Evolutionary conservation across 208 protist species (phyloP).

Genomic region (Acanthamoeba lenticulata): DNA sequence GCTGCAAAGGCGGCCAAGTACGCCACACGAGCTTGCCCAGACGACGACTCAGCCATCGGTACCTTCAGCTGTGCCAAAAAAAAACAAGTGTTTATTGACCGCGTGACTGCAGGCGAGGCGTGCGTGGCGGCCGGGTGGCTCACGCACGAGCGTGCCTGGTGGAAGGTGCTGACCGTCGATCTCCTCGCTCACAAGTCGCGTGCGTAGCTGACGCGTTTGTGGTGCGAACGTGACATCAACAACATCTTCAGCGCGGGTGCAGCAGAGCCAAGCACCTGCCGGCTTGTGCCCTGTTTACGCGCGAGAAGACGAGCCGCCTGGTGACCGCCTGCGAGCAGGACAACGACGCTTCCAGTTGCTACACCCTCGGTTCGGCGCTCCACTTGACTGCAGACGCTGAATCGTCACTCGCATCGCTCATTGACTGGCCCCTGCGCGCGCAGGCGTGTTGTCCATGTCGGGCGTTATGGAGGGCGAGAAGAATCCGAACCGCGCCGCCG

Average conservation of each 20-base stretch:
- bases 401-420: not conserved
- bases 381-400: no score
- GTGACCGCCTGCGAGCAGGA: not conserved
- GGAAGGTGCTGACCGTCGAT: slow-evolving; percentile 8
- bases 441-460: slow-evolving; percentile 7
- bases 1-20: not conserved
- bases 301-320: not conserved
- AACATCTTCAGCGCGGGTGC: not conserved
- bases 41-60: not conserved
- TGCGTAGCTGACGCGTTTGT: no score
- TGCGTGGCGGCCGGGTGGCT: not conserved
- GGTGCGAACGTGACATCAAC: no score
- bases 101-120: not conserved
- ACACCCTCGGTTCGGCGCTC: not conserved
- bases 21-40: not conserved
- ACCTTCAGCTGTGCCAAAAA: not conserved
- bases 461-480: not conserved
- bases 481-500: not conserved
- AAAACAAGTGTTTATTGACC: not conserved
- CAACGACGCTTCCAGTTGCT: not conserved
- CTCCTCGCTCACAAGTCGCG: not conserved
- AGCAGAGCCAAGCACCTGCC: slow-evolving; percentile 21
- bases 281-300: not conserved
- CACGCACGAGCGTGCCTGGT: not conserved
- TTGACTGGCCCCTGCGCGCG: not conserved